phyloP scores from a whole-genome alignment of 306 rosid species.

The Casuarina cunninghamiana region DNA sequence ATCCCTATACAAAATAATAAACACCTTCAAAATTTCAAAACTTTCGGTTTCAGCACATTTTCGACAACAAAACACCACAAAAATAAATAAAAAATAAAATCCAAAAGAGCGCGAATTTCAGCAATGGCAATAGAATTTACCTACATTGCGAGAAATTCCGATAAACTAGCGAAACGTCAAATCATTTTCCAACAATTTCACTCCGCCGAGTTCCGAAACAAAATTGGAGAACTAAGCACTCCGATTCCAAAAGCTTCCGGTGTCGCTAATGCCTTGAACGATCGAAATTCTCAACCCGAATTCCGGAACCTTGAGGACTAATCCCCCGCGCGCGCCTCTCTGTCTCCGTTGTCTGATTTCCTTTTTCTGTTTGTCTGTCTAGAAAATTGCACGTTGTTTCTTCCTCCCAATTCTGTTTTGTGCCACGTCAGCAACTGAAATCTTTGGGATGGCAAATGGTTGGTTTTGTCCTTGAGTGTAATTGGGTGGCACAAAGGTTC shows the following conservation, averaged over 20 bases:
- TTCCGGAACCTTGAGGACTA: constrained; percentile 26
- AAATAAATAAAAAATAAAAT: background rate
- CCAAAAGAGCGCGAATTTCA: constrained; percentile 13
- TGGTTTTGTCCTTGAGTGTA: constrained; percentile 42
- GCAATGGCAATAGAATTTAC: constrained; percentile 21
- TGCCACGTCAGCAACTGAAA: constrained; percentile 66
- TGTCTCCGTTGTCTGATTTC: background rate
- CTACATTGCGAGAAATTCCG: constrained; percentile 37
- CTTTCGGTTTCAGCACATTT: constrained; percentile 6
- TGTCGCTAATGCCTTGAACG: constrained; percentile 39
- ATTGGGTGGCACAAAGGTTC: constrained; percentile 46
- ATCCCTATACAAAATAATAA: constrained; percentile 52
- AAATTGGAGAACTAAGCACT: constrained; percentile 20
- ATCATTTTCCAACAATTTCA: constrained; percentile 27
- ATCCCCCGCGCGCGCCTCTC: constrained; percentile 47
- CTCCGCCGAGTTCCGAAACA: constrained; percentile 27
- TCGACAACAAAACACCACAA: background rate
- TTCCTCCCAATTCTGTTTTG: constrained; percentile 26
- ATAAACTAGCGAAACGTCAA: constrained; percentile 22
- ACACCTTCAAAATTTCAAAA: constrained; percentile 29
- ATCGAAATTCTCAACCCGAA: constrained; percentile 19
- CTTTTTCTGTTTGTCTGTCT: background rate
- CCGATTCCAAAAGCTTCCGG: constrained; percentile 6
- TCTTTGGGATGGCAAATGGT: constrained; percentile 53
- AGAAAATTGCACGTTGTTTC: constrained; percentile 24